Percentiles rank a stretch among this genome's conserved stretches.
Evolutionary conservation across 352 stramenopile species (phyloP).

Genomic region (Pythium diclinum): DNA sequence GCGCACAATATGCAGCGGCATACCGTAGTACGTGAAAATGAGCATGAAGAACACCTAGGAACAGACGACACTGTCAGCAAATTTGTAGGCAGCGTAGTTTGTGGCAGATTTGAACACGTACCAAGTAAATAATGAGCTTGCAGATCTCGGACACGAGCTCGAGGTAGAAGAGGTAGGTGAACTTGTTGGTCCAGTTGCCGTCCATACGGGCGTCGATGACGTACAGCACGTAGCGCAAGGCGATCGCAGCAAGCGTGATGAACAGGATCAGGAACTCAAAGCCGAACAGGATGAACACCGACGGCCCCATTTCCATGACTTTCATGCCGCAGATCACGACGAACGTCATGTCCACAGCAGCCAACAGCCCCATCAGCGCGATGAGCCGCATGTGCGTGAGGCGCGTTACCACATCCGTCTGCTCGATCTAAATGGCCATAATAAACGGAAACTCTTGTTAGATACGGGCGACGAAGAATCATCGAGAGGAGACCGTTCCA

Average conservation of each 20-base stretch:
- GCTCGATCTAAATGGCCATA: slow-evolving; percentile 75
- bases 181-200: slow-evolving; percentile 88
- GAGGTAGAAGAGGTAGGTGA: slow-evolving; percentile 92
- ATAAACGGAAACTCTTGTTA: neutral
- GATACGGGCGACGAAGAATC: neutral
- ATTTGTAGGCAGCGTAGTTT: too few species aligned
- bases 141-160: slow-evolving; percentile 95
- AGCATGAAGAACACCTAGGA: slow-evolving; percentile 94
- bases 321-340: slow-evolving; percentile 86
- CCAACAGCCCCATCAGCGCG: slow-evolving; percentile 84
- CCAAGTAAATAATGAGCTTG: slow-evolving; percentile 96
- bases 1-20: slow-evolving; percentile 96
- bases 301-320: slow-evolving; percentile 81
- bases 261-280: slow-evolving; percentile 97
- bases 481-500: slow-evolving; percentile 4
- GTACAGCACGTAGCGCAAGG: slow-evolving; percentile 91
- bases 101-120: slow-evolving; percentile 20
- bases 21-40: slow-evolving; percentile 97
- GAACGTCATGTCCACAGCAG: slow-evolving; percentile 84
- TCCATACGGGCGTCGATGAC: slow-evolving; percentile 91
- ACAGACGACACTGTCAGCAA: slow-evolving; percentile 4
- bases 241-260: slow-evolving; percentile 88
- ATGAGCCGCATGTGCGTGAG: slow-evolving; percentile 86
- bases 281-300: slow-evolving; percentile 94
- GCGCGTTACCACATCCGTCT: slow-evolving; percentile 77